A percentile compares a stretch with the other conserved stretches of the same genome.
Evolutionary conservation across 1,284 basidiomycete genomes (phyloP).

Genomic region (Puccinia sorghi): DNA sequence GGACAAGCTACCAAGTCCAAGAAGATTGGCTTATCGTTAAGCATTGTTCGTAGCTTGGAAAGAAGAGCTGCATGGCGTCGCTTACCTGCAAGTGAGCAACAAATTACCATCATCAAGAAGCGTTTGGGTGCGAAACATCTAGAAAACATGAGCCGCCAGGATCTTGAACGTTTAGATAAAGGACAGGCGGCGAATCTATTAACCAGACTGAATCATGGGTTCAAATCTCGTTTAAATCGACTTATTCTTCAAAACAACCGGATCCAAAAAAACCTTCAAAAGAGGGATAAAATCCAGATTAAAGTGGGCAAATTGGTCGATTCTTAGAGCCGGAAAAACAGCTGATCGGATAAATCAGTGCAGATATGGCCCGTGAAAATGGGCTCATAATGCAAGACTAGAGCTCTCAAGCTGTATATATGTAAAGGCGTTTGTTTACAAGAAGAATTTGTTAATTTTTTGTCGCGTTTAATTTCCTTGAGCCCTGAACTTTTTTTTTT

Average conservation of each 20-base stretch:
- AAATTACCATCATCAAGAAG: slow-evolving; percentile 68
- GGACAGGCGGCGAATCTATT: slow-evolving; percentile 77
- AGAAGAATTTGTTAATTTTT: no score
- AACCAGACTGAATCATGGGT: slow-evolving; percentile 71
- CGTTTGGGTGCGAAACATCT: slow-evolving; percentile 59
- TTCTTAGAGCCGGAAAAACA: neutral
- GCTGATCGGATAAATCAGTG: neutral
- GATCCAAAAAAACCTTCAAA: neutral
- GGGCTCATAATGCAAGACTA: no score
- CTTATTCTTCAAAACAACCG: slow-evolving; percentile 9
- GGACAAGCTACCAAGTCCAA: slow-evolving; percentile 17
- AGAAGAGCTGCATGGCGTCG: slow-evolving; percentile 66
- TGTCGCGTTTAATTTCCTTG: no score
- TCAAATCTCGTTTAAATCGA: slow-evolving; percentile 19
- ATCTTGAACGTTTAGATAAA: slow-evolving; percentile 64
- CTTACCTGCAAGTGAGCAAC: slow-evolving; percentile 67
- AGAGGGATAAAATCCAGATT: neutral
- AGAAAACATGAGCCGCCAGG: neutral
- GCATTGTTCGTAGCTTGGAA: slow-evolving; percentile 28
- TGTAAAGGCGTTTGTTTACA: no score
- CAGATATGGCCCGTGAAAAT: neutral
- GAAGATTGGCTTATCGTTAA: slow-evolving; percentile 18
- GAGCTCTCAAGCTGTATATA: no score
- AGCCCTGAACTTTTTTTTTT: no score
- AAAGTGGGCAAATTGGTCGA: slow-evolving; percentile 20